Conservation (phyloP, 164 flowering plant species). For the Piper betle region DNA sequence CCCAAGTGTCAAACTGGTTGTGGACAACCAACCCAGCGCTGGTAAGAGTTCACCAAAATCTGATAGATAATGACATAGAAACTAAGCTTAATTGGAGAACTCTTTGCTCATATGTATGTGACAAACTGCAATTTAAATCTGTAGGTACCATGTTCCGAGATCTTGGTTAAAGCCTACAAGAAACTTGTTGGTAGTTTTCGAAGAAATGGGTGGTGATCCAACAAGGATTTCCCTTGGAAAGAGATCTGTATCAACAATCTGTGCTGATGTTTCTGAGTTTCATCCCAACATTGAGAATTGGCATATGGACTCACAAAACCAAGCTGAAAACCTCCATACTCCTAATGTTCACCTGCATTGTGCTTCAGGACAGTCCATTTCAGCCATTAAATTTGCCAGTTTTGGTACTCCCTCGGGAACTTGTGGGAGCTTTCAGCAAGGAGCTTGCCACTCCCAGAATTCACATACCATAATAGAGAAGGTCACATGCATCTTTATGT, state of each 20-base stretch:
- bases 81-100: not conserved
- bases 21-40: slow-evolving; percentile 80
- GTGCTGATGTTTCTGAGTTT: slow-evolving; percentile 79
- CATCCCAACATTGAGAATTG: slow-evolving; percentile 76
- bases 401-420: slow-evolving; percentile 94
- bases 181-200: slow-evolving; percentile 75
- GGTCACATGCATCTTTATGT: slow-evolving; percentile 6
- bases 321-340: slow-evolving; percentile 40
- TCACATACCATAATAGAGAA: slow-evolving; percentile 52
- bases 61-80: not conserved
- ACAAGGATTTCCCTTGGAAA: slow-evolving; percentile 54
- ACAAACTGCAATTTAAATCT: not conserved
- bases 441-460: slow-evolving; percentile 77
- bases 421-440: slow-evolving; percentile 82
- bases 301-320: slow-evolving; percentile 63
- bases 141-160: slow-evolving; percentile 93
- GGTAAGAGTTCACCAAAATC: slow-evolving; percentile 29
- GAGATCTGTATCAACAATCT: slow-evolving; percentile 58
- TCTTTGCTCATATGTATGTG: not conserved
- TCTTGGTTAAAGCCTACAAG: slow-evolving; percentile 85
- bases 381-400: slow-evolving; percentile 91
- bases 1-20: slow-evolving; percentile 76
- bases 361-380: slow-evolving; percentile 53
- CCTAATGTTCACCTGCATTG: slow-evolving; percentile 80
- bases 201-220: slow-evolving; percentile 90